phyloP scores from a whole-genome alignment of 225 moss, liverwort and hornwort species.

The Pseudisothecium myosuroides region DNA sequence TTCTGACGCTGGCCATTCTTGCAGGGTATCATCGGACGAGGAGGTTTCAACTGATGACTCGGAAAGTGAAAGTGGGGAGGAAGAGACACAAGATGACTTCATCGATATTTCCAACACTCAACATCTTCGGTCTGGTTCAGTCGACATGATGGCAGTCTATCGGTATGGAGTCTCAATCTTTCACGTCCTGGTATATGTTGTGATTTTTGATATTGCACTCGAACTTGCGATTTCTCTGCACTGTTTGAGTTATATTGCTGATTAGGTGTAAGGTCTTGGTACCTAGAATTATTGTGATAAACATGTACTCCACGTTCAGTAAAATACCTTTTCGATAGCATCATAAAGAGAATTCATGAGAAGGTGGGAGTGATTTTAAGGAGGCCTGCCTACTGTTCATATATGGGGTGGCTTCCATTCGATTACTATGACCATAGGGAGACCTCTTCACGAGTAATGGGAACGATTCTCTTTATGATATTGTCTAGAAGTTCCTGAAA shows the following conservation, averaged over 20 bases:
- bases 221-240: neutral
- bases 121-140: constrained; percentile 35
- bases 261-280: neutral
- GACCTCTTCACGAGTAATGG: neutral
- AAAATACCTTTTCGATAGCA: neutral
- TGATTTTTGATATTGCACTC: neutral
- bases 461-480: neutral
- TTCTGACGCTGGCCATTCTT: neutral
- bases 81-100: constrained; percentile 46
- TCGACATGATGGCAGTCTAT: constrained; percentile 67
- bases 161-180: constrained; percentile 10
- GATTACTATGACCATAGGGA: neutral
- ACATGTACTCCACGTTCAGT: neutral
- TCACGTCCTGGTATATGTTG: neutral
- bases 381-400: neutral
- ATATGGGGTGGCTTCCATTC: neutral
- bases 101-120: constrained; percentile 53
- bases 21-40: constrained; percentile 71
- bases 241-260: neutral
- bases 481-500: neutral
- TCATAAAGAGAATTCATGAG: neutral
- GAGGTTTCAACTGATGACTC: constrained; percentile 44
- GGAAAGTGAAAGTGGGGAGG: constrained; percentile 45
- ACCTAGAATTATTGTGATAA: neutral
- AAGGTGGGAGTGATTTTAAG: neutral